These are phyloP conservation scores for Silene uniflora DNA, from an alignment of 148 eudicot species.

Conservation along the genomic window DNA sequence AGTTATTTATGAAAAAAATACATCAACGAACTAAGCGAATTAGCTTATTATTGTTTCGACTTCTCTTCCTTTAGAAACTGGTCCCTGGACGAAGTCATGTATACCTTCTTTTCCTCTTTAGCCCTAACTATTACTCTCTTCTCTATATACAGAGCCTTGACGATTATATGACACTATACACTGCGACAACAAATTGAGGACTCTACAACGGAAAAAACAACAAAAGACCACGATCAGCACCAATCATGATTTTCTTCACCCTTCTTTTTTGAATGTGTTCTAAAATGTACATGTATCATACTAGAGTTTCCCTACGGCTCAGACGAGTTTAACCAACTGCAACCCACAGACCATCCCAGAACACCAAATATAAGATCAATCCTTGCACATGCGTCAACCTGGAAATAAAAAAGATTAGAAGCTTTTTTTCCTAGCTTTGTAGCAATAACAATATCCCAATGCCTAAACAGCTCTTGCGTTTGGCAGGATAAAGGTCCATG, in stretches of 20 bases:
- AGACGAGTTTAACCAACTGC: constrained; percentile 65
- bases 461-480: background rate
- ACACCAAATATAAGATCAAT: constrained; percentile 72
- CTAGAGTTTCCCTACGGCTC: constrained; percentile 35
- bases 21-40: constrained; percentile 1
- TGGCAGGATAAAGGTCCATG: background rate
- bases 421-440: background rate
- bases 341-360: constrained; percentile 87
- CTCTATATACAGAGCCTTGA: constrained; percentile 47
- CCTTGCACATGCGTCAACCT: constrained; percentile 71
- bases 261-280: background rate
- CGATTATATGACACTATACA: constrained; percentile 20
- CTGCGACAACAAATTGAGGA: constrained; percentile 13
- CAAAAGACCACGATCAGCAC: background rate
- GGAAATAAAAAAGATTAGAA: constrained; percentile 9
- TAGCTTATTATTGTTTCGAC: constrained; percentile 6
- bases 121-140: constrained; percentile 31
- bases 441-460: background rate
- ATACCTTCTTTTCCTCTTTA: constrained; percentile 24
- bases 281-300: constrained; percentile 30
- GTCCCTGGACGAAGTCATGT: constrained; percentile 31
- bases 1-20: background rate
- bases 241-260: background rate
- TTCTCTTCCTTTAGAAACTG: constrained; percentile 7
- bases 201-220: background rate